Evolutionary conservation across 352 stramenopile genomes (phyloP).

Genomic region (Phytophthora syringae): DNA sequence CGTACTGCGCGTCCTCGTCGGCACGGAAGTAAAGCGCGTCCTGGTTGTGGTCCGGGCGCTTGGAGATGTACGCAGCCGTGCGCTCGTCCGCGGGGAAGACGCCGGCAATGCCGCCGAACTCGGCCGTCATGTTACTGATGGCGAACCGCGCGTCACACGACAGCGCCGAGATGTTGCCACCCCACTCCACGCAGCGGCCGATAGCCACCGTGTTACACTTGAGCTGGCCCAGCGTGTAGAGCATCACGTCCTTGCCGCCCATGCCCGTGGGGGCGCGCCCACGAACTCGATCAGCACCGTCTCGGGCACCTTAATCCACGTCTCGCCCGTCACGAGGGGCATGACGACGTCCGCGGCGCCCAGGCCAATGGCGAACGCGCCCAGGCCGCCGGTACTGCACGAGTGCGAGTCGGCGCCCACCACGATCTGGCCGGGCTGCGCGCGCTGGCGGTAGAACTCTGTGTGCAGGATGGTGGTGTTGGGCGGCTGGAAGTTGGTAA

Average conservation of each 20-base stretch:
- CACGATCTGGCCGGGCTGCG: constrained; percentile 85
- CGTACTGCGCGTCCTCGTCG: constrained; percentile 76
- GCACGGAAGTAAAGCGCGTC: constrained; percentile 86
- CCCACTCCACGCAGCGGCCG: constrained; percentile 79
- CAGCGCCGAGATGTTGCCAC: constrained; percentile 77
- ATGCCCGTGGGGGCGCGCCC: constrained; percentile 72
- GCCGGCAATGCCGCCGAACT: constrained; percentile 86
- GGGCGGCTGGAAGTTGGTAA: constrained; percentile 86
- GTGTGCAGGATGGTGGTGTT: constrained; percentile 91
- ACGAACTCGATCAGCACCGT: constrained; percentile 89
- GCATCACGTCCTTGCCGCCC: constrained; percentile 89
- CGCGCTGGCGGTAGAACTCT: constrained; percentile 87
- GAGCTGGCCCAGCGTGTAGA: constrained; percentile 83
- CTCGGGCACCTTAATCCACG: constrained; percentile 89
- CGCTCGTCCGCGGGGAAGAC: constrained; percentile 82
- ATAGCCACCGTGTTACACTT: constrained; percentile 90
- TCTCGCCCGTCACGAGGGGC: constrained; percentile 86
- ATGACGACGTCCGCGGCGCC: constrained; percentile 85
- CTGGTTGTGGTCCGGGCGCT: constrained; percentile 74
- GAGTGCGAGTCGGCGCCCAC: constrained; percentile 84
- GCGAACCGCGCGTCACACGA: constrained; percentile 86
- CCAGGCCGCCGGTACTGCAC: constrained; percentile 77
- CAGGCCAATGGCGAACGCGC: constrained; percentile 80
- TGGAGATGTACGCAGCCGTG: constrained; percentile 83
- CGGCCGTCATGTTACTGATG: constrained; percentile 87